A percentile compares a stretch with the other conserved stretches of the same genome.
phyloP scores from a whole-genome alignment of 129 eudicot species.

The sunflower (Helianthus annuus) region DNA sequence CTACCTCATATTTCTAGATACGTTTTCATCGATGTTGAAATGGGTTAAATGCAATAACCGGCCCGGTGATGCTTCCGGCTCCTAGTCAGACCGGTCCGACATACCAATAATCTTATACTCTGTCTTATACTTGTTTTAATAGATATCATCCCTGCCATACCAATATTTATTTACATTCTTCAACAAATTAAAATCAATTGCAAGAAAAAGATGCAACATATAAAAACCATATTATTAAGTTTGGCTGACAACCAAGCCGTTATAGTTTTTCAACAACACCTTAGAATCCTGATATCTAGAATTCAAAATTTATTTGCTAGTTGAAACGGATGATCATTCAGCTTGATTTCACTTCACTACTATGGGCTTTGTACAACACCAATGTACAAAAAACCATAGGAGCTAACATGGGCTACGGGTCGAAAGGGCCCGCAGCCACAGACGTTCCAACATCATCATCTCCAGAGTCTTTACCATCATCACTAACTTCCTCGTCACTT shows the following conservation, averaged over 20 bases:
- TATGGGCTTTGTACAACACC: slow-evolving; percentile 4
- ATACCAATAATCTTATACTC: too few species aligned
- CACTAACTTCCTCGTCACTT: slow-evolving; percentile 42
- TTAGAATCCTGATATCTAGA: background rate
- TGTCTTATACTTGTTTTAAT: too few species aligned
- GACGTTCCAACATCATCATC: slow-evolving; percentile 53
- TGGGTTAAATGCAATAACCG: too few species aligned
- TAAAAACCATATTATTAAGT: background rate
- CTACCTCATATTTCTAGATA: too few species aligned
- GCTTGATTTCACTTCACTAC: too few species aligned
- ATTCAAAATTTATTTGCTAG: background rate
- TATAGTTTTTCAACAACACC: background rate
- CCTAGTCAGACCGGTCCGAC: too few species aligned
- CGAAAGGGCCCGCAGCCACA: slow-evolving; percentile 47
- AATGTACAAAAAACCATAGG: slow-evolving; percentile 15
- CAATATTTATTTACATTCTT: too few species aligned
- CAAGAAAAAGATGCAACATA: background rate
- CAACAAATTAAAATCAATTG: background rate
- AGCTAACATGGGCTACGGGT: slow-evolving; percentile 43
- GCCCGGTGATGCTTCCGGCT: too few species aligned
- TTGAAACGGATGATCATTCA: too few species aligned
- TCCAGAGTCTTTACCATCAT: slow-evolving; percentile 45
- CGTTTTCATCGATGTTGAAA: too few species aligned
- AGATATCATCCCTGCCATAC: too few species aligned
- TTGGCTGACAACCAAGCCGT: background rate